A percentile compares a stretch with the other conserved stretches of the same genome.
These are phyloP conservation scores for Centaurea solstitialis DNA, from an alignment of 129 eudicot genomes.

Conservation along the genomic window DNA sequence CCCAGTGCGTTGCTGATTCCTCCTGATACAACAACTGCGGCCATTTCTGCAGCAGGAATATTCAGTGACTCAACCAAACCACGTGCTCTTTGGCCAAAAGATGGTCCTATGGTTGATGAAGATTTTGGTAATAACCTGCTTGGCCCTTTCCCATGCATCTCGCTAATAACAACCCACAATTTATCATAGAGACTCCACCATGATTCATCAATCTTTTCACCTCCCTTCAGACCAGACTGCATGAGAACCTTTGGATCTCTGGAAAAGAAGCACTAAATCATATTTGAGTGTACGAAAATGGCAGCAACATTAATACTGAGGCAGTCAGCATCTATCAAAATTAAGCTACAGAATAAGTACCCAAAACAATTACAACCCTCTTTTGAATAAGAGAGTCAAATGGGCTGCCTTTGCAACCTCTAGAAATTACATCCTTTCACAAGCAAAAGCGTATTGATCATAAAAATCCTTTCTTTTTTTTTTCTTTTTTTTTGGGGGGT, in stretches of 20 bases:
- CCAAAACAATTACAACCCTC: too few relatives aligned
- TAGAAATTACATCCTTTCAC: too few relatives aligned
- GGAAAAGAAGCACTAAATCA: constrained; percentile 5
- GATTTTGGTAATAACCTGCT: constrained; percentile 71
- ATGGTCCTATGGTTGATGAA: constrained; percentile 60
- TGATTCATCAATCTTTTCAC: constrained; percentile 52
- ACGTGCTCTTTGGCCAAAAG: constrained; percentile 97
- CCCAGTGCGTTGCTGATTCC: constrained; percentile 82
- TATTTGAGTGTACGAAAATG: constrained; percentile 7
- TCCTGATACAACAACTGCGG: constrained; percentile 91
- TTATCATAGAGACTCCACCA: constrained; percentile 94
- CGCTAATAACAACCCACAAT: constrained; percentile 69
- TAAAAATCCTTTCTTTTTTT: too few relatives aligned
- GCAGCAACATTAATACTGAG: not conserved
- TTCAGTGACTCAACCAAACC: constrained; percentile 96
- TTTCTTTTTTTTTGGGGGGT: too few relatives aligned
- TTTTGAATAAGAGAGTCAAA: too few relatives aligned
- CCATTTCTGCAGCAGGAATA: constrained; percentile 99
- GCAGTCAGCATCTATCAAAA: constrained; percentile 5
- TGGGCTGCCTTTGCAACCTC: too few relatives aligned
- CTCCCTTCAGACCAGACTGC: constrained; percentile 35
- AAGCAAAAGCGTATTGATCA: too few relatives aligned
- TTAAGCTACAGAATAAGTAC: not conserved
- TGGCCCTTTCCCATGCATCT: constrained; percentile 91
- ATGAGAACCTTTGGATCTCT: constrained; percentile 37